Conservation (phyloP, 140 eudicot genomes). For the Cichorium intybus region DNA sequence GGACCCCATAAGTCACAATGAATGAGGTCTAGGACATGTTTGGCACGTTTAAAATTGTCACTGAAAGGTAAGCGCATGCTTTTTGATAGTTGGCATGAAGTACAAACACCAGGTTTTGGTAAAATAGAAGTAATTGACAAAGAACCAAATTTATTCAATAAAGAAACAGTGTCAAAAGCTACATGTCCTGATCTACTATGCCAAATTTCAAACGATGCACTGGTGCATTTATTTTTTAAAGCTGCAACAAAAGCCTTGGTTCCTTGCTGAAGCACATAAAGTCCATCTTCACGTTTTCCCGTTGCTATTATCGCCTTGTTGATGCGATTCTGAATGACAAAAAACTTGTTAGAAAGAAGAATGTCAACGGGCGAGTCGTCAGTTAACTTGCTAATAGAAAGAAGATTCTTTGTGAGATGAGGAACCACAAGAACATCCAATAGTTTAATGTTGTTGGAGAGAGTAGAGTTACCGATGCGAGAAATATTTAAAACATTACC, state of each 20-base stretch:
- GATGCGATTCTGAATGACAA: neutral
- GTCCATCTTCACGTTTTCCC: neutral
- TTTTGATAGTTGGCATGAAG: neutral
- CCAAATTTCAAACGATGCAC: neutral
- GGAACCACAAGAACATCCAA: neutral
- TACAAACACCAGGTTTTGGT: neutral
- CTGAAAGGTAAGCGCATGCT: too few relatives aligned
- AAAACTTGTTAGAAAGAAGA: neutral
- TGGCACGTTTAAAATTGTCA: too few relatives aligned
- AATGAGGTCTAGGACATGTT: too few relatives aligned
- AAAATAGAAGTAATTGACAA: neutral
- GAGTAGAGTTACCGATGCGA: neutral
- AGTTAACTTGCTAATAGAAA: neutral
- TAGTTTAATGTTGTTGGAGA: neutral
- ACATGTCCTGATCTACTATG: neutral
- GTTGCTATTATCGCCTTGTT: neutral
- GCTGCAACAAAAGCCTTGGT: neutral
- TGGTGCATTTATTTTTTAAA: too few relatives aligned
- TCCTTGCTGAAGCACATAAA: neutral
- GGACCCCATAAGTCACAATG: too few relatives aligned
- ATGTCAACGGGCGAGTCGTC: neutral
- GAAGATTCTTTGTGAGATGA: neutral
- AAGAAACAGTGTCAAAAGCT: neutral
- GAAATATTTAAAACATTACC: neutral
- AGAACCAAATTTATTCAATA: too few relatives aligned